Evolutionary conservation across 2,329 filamentous ascomycete species (phyloP).

Genomic region (Dactylellina drechsleri): DNA sequence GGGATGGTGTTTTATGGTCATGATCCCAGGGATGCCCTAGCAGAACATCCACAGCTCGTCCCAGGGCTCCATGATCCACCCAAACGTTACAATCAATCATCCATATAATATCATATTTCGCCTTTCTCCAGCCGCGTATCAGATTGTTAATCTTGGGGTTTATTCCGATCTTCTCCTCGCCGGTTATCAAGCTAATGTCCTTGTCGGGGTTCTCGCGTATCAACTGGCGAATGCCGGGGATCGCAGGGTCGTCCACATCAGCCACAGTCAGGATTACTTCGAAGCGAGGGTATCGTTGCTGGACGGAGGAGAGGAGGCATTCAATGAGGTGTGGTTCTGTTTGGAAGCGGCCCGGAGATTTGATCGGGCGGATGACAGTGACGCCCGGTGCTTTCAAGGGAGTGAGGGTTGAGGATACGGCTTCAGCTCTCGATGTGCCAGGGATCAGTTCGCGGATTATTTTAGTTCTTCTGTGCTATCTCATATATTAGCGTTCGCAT

Average conservation of each 20-base stretch:
- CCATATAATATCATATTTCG: conserved; percentile 89
- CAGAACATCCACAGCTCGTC: conserved; percentile 88
- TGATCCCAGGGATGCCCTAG: conserved; percentile 72
- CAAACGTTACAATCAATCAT: conserved; percentile 97
- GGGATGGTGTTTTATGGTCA: conserved; percentile 66
- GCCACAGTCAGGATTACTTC: conserved; percentile 76
- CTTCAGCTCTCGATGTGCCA: conserved; percentile 36
- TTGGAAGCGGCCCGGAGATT: conserved; percentile 70
- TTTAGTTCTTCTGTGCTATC: conserved; percentile 29
- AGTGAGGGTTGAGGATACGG: conserved; percentile 35
- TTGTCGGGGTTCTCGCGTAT: conserved; percentile 76
- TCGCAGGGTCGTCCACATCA: conserved; percentile 77
- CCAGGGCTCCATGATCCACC: conserved; percentile 80
- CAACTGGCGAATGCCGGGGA: conserved; percentile 76
- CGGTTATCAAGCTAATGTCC: conserved; percentile 79
- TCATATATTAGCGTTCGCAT: conserved; percentile 7
- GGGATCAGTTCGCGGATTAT: conserved; percentile 37
- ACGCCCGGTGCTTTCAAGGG: conserved; percentile 65
- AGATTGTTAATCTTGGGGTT: conserved; percentile 99
- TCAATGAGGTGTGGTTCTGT: conserved; percentile 86
- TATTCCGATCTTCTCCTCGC: conserved; percentile 86
- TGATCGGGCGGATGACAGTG: conserved; percentile 91
- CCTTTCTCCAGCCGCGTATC: conserved; percentile 89
- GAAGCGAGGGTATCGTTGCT: conserved; percentile 79
- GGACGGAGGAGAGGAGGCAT: conserved; percentile 86